Percentiles rank a stretch among this genome's conserved stretches.
Conservation (phyloP, 2,329 filamentous ascomycete genomes). For the Colletotrichum sp. region DNA sequence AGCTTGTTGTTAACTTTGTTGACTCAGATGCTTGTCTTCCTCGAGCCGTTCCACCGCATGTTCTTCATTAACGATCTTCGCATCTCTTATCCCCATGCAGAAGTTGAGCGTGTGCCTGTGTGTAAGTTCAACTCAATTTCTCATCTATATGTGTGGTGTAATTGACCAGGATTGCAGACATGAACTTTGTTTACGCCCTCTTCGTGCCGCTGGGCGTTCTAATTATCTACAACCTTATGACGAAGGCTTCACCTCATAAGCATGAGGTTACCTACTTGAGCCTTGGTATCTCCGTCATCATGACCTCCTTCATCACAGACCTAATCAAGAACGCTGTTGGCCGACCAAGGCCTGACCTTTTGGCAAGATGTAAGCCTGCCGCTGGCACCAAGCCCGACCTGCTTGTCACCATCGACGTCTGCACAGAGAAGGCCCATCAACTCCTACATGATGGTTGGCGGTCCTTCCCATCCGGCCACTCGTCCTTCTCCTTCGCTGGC, state of each 20-base stretch:
- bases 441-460: constrained; percentile 83
- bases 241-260: constrained; percentile 74
- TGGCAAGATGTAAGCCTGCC: constrained; percentile 80
- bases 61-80: constrained; percentile 86
- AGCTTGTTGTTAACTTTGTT: constrained; percentile 22
- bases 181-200: constrained; percentile 82
- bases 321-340: constrained; percentile 89
- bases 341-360: constrained; percentile 67
- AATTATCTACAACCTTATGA: constrained; percentile 66
- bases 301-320: constrained; percentile 86
- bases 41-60: constrained; percentile 92
- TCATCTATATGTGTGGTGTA: not conserved
- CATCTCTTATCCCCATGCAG: constrained; percentile 87
- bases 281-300: constrained; percentile 75
- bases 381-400: constrained; percentile 49
- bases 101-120: constrained; percentile 82
- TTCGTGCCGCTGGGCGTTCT: constrained; percentile 73
- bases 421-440: constrained; percentile 73
- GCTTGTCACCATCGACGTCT: constrained; percentile 71
- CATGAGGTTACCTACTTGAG: constrained; percentile 86
- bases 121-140: constrained; percentile 53
- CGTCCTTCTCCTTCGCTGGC: constrained; percentile 79
- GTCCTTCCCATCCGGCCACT: constrained; percentile 82
- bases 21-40: constrained; percentile 66
- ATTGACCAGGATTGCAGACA: constrained; percentile 43